Evolutionary conservation across 768 basidiomycete genomes (phyloP).

Genomic region (Lactarius akahatsu): DNA sequence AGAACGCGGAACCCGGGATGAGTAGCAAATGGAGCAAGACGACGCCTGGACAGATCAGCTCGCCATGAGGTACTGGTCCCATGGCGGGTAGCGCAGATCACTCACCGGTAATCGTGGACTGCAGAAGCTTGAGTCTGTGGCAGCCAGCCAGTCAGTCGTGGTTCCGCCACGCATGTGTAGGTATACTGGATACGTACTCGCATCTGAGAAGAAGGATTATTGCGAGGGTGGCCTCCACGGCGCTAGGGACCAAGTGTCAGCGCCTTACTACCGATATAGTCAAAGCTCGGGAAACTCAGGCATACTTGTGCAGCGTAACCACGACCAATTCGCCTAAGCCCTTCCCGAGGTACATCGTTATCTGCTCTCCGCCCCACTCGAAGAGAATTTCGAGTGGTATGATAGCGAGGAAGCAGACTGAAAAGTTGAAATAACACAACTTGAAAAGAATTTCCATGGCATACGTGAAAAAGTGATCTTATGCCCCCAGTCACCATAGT

Average conservation of each 20-base stretch:
- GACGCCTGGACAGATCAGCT: constrained; percentile 46
- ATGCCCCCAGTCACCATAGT: constrained; percentile 30
- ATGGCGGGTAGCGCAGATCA: constrained; percentile 12
- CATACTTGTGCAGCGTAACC: constrained; percentile 66
- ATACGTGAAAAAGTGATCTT: constrained; percentile 30
- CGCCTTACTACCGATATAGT: too few relatives aligned
- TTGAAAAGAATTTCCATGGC: constrained; percentile 1
- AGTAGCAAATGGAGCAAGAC: constrained; percentile 69
- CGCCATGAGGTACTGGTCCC: not conserved
- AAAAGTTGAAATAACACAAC: not conserved
- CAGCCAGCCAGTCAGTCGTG: not conserved
- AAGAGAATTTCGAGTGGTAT: constrained; percentile 65
- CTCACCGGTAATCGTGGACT: constrained; percentile 64
- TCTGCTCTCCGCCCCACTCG: constrained; percentile 61
- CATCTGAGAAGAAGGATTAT: constrained; percentile 65
- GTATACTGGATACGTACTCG: constrained; percentile 50
- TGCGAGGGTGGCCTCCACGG: constrained; percentile 70
- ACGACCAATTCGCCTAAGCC: constrained; percentile 66
- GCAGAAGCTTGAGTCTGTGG: constrained; percentile 57
- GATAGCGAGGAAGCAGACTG: constrained; percentile 65
- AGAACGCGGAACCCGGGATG: constrained; percentile 66
- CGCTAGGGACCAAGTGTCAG: constrained; percentile 38
- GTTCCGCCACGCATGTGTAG: not conserved
- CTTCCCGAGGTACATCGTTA: constrained; percentile 53
- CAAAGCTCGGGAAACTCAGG: not conserved